Percentiles rank a stretch among this genome's conserved stretches.
These are phyloP conservation scores for Lentithecium fluviatile DNA, from an alignment of 495 filamentous ascomycete genomes.

Conservation along the genomic window DNA sequence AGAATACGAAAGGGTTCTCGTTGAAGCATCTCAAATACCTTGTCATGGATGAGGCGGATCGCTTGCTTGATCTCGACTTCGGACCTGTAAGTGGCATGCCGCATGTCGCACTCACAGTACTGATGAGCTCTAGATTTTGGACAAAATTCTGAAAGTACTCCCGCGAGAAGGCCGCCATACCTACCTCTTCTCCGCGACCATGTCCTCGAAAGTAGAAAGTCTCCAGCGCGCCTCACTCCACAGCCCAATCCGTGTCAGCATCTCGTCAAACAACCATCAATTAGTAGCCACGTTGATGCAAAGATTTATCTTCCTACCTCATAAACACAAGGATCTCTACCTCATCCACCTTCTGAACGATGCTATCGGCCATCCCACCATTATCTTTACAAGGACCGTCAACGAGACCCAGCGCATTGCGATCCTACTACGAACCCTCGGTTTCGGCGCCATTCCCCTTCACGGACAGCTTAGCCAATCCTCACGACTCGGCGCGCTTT, in stretches of 20 bases:
- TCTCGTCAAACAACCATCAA: slow-evolving; percentile 76
- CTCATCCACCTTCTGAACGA: slow-evolving; percentile 84
- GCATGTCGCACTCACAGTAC: slow-evolving; percentile 61
- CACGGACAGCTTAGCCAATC: slow-evolving; percentile 88
- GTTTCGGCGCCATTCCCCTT: slow-evolving; percentile 82
- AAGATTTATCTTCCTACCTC: slow-evolving; percentile 73
- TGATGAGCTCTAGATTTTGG: slow-evolving; percentile 67
- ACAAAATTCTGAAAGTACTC: slow-evolving; percentile 88
- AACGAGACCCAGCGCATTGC: slow-evolving; percentile 84
- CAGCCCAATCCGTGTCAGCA: slow-evolving; percentile 73
- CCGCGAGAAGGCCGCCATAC: slow-evolving; percentile 71
- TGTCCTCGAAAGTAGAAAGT: slow-evolving; percentile 87
- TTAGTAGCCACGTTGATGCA: slow-evolving; percentile 84
- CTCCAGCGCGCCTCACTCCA: slow-evolving; percentile 83
- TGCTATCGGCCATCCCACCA: slow-evolving; percentile 74
- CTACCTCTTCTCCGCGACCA: slow-evolving; percentile 91
- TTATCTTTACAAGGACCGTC: slow-evolving; percentile 92
- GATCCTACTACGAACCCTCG: slow-evolving; percentile 74
- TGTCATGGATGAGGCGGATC: slow-evolving; percentile 90
- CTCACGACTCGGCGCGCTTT: slow-evolving; percentile 76
- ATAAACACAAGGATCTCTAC: slow-evolving; percentile 78
- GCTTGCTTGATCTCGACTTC: slow-evolving; percentile 91
- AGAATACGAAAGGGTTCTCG: slow-evolving; percentile 95
- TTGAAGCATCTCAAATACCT: slow-evolving; percentile 76
- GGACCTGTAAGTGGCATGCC: slow-evolving; percentile 82